phyloP scores from a whole-genome alignment of 2,329 filamentous ascomycete genomes.

The Colletotrichum abscissum region DNA sequence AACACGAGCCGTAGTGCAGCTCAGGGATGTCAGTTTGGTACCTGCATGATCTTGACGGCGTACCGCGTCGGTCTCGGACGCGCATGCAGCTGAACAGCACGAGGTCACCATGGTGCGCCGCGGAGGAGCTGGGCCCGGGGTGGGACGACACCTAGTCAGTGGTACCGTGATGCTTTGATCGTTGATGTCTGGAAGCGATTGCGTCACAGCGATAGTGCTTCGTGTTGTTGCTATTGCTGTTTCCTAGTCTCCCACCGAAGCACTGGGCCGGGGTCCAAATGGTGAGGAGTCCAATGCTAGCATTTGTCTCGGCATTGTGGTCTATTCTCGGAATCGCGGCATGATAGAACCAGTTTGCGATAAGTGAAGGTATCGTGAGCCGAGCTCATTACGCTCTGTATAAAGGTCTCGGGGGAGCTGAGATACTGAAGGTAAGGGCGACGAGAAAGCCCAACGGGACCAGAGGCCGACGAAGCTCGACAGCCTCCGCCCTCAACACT shows the following conservation, averaged over 20 bases:
- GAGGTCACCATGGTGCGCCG: not conserved
- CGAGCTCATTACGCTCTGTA: not conserved
- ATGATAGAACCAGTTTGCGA: not conserved
- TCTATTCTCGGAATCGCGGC: not conserved
- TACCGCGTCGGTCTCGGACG: constrained; percentile 16
- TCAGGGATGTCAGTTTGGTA: not conserved
- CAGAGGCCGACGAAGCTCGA: not conserved
- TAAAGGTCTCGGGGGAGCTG: constrained; percentile 7
- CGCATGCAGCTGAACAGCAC: constrained; percentile 15
- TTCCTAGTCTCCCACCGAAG: not conserved
- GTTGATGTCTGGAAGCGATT: not conserved
- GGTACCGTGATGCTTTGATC: not conserved
- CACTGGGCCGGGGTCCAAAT: not conserved
- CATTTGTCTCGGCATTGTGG: not conserved
- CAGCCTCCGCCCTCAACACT: not conserved
- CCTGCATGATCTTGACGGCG: constrained; percentile 16
- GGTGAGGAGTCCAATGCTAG: not conserved
- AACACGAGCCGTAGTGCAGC: not conserved
- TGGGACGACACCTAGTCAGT: not conserved
- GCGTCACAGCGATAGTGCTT: not conserved
- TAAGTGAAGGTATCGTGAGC: not conserved
- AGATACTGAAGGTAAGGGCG: not conserved
- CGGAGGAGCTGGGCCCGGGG: not conserved
- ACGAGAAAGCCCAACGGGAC: not conserved
- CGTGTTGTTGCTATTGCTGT: not conserved